Conservation (phyloP, 148 eudicot genomes). For the Heliamphora exappendiculata region DNA sequence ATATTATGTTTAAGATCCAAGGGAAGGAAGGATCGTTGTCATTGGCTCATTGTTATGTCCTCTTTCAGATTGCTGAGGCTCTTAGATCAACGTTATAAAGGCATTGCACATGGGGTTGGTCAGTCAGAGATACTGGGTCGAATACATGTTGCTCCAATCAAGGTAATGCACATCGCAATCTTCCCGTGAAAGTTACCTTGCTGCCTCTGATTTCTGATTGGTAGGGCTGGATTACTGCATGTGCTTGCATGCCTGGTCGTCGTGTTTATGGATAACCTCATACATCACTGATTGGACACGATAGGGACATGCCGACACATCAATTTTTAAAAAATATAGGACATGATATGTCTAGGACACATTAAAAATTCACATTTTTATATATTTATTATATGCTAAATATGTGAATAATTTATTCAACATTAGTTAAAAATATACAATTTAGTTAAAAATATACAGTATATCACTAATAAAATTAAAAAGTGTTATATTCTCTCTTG, state of each 20-base stretch:
- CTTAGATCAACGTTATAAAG: constrained; percentile 82
- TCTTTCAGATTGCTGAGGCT: constrained; percentile 76
- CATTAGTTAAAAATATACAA: no score
- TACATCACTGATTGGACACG: no score
- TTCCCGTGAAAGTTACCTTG: background rate
- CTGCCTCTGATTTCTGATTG: background rate
- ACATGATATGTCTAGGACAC: no score
- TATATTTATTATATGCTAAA: no score
- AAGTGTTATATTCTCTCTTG: no score
- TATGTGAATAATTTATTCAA: no score
- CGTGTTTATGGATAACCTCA: background rate
- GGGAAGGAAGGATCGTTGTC: background rate
- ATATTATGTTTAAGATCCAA: background rate
- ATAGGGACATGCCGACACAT: no score
- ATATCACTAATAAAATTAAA: no score
- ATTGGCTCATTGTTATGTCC: background rate
- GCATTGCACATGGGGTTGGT: constrained; percentile 97
- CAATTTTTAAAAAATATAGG: no score
- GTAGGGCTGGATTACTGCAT: background rate
- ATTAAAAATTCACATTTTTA: no score
- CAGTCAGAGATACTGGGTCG: constrained; percentile 93
- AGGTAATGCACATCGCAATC: constrained; percentile 36
- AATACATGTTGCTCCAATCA: constrained; percentile 95
- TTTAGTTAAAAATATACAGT: no score
- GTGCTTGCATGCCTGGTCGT: background rate